A percentile compares a stretch with the other conserved stretches of the same genome.
These are phyloP conservation scores for Singerocomus inundabilis DNA, from an alignment of 1,284 basidiomycete genomes.

Conservation along the genomic window DNA sequence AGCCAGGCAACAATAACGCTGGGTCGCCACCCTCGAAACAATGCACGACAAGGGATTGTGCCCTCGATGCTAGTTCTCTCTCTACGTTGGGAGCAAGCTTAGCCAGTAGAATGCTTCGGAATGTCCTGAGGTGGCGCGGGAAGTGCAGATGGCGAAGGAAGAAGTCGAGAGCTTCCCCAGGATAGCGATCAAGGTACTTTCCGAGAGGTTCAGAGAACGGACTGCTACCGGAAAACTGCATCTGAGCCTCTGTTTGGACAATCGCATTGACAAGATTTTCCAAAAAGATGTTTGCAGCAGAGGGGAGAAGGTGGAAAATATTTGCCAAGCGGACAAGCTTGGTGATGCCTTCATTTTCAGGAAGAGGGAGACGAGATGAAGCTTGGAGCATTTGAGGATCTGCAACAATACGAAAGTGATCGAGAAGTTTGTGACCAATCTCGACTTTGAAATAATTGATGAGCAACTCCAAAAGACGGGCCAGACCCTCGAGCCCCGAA, in stretches of 20 bases:
- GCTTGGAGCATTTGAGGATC: slow-evolving; percentile 82
- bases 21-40: slow-evolving; percentile 59
- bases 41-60: slow-evolving; percentile 57
- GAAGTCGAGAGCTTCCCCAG: slow-evolving; percentile 80
- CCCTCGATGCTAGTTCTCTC: slow-evolving; percentile 69
- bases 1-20: slow-evolving; percentile 60
- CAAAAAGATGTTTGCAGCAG: slow-evolving; percentile 91
- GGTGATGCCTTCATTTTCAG: slow-evolving; percentile 89
- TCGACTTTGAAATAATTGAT: slow-evolving; percentile 99
- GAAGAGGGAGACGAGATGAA: slow-evolving; percentile 75
- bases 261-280: slow-evolving; percentile 84
- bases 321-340: slow-evolving; percentile 94
- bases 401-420: slow-evolving; percentile 91
- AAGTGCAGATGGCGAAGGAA: slow-evolving; percentile 80
- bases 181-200: slow-evolving; percentile 90
- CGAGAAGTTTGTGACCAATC: slow-evolving; percentile 95
- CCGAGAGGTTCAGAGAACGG: slow-evolving; percentile 95
- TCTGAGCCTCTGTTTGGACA: slow-evolving; percentile 90
- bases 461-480: slow-evolving; percentile 90
- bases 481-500: slow-evolving; percentile 93
- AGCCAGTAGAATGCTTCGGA: slow-evolving; percentile 79
- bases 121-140: slow-evolving; percentile 73
- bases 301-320: slow-evolving; percentile 94
- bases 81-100: slow-evolving; percentile 75
- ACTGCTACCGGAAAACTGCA: slow-evolving; percentile 87